Conservation (phyloP, 2,329 filamentous ascomycete genomes). For the Cytospora leucostoma region DNA sequence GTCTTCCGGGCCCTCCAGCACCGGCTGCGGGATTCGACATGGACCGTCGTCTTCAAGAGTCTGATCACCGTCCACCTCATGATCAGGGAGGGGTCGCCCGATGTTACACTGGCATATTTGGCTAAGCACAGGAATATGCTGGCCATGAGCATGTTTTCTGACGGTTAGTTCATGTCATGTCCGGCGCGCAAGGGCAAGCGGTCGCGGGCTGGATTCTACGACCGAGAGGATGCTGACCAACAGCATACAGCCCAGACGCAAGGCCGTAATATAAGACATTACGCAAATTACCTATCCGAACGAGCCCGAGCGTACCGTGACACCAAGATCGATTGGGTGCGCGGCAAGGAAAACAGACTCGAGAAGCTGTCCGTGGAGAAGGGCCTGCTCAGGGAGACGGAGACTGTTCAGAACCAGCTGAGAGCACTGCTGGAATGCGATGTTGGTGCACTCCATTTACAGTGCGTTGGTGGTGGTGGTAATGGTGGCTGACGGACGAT, state of each 20-base stretch:
- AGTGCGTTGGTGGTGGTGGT: neutral
- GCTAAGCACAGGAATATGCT: constrained; percentile 80
- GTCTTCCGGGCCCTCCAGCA: constrained; percentile 91
- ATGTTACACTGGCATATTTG: constrained; percentile 84
- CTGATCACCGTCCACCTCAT: constrained; percentile 95
- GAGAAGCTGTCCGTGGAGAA: constrained; percentile 89
- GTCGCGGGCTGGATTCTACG: neutral
- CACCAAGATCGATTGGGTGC: constrained; percentile 87
- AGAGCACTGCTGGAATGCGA: constrained; percentile 85
- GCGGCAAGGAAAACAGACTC: constrained; percentile 76
- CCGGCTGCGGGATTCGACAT: constrained; percentile 90
- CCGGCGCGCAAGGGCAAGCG: neutral
- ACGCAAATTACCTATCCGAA: constrained; percentile 82
- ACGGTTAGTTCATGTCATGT: constrained; percentile 62
- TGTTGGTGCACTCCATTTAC: constrained; percentile 53
- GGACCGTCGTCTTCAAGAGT: constrained; percentile 99
- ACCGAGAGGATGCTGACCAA: constrained; percentile 29
- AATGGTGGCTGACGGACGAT: constrained; percentile 19
- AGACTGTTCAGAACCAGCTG: constrained; percentile 86
- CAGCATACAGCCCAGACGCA: constrained; percentile 78
- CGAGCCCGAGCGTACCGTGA: constrained; percentile 80
- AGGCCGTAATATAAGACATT: constrained; percentile 90
- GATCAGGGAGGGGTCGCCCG: constrained; percentile 91
- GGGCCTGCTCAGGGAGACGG: constrained; percentile 87
- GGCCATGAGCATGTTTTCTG: constrained; percentile 86